These are phyloP conservation scores for Camelina neglecta DNA, from an alignment of 345 rosid species.

Conservation along the genomic window DNA sequence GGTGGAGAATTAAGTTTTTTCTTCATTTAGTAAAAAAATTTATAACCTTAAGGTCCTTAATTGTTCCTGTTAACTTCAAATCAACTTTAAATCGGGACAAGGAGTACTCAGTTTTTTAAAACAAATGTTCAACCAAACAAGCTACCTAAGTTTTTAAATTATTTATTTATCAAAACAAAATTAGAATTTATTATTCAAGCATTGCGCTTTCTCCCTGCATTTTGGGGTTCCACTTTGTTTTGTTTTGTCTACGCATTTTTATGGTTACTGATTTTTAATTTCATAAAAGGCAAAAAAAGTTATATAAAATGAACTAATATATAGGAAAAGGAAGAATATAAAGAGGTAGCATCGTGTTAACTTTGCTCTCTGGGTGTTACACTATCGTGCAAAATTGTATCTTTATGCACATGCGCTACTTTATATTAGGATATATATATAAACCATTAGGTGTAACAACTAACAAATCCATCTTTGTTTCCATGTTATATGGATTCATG, in stretches of 20 bases:
- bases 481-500: conserved; percentile 38
- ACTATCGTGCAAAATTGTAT: conserved; percentile 42
- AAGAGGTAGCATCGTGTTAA: conserved; percentile 39
- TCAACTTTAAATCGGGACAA: neutral
- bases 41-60: too few relatives aligned
- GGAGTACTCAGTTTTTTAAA: neutral
- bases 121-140: neutral
- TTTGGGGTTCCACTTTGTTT: conserved; percentile 45
- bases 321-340: conserved; percentile 15
- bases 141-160: neutral
- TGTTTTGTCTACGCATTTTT: conserved; percentile 38
- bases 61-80: too few relatives aligned
- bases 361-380: conserved; percentile 47
- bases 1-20: too few relatives aligned
- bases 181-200: neutral
- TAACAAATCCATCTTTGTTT: conserved; percentile 27
- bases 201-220: conserved; percentile 41
- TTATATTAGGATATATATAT: conserved; percentile 28
- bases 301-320: conserved; percentile 7
- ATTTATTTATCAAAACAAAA: too few relatives aligned
- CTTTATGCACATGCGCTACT: conserved; percentile 49
- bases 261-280: conserved; percentile 32
- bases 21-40: too few relatives aligned
- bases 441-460: conserved; percentile 24
- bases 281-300: conserved; percentile 32